Conservation (phyloP, 352 stramenopile genomes). For the Porosira glacialis region DNA sequence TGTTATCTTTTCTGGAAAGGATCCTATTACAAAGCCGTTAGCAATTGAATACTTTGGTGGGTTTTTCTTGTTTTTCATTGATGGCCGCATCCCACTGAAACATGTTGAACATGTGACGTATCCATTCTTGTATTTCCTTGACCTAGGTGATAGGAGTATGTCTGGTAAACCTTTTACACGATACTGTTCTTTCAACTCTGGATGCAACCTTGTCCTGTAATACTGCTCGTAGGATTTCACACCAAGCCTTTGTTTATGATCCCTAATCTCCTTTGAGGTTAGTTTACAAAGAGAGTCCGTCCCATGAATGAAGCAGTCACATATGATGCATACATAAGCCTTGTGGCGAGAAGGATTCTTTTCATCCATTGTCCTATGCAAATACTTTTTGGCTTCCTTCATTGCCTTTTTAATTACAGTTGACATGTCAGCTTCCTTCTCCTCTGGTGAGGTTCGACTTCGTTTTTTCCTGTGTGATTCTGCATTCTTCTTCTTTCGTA, state of each 20-base stretch:
- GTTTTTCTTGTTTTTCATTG: background rate
- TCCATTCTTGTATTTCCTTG: background rate
- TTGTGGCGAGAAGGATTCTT: background rate
- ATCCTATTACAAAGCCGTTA: slow-evolving; percentile 1
- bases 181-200: slow-evolving; percentile 1
- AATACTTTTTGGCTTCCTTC: background rate
- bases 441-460: background rate
- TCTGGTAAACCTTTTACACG: background rate
- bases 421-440: background rate
- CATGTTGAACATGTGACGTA: slow-evolving; percentile 1
- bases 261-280: background rate
- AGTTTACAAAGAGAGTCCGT: background rate
- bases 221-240: slow-evolving; percentile 13
- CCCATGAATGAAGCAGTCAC: background rate
- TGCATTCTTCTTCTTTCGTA: slow-evolving; percentile 1
- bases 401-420: background rate
- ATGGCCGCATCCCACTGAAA: background rate
- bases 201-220: background rate
- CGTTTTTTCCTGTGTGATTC: background rate
- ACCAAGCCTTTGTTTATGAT: background rate
- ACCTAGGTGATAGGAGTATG: slow-evolving; percentile 16
- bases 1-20: background rate
- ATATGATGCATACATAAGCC: background rate
- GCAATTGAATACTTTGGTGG: slow-evolving; percentile 12
- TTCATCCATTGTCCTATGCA: background rate